A percentile compares a stretch with the other conserved stretches of the same genome.
Conservation (phyloP, 768 basidiomycete species). For the Lactifluus hygrophoroides region DNA sequence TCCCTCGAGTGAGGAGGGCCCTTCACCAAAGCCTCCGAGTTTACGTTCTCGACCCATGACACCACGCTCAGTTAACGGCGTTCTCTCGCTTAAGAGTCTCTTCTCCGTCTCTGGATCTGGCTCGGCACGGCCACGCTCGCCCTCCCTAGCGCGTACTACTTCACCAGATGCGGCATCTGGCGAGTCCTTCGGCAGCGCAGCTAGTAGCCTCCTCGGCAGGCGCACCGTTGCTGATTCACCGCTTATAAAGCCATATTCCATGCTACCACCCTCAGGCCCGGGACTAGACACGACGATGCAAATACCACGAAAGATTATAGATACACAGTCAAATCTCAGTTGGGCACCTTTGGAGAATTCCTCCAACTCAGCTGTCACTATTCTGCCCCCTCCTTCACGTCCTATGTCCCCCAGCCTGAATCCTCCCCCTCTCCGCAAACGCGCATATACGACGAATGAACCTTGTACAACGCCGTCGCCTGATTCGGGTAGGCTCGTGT, state of each 20-base stretch:
- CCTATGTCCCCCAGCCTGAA: constrained; percentile 25
- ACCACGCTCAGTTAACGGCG: constrained; percentile 28
- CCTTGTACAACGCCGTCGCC: constrained; percentile 3
- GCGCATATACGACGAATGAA: constrained; percentile 26
- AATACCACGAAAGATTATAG: constrained; percentile 19
- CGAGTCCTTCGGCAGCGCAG: constrained; percentile 50
- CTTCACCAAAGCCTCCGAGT: constrained; percentile 24
- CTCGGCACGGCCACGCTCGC: constrained; percentile 44
- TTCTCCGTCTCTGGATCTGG: constrained; percentile 37
- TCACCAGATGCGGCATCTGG: constrained; percentile 31
- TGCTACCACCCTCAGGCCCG: constrained; percentile 16
- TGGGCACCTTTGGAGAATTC: constrained; percentile 18
- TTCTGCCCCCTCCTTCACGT: constrained; percentile 19
- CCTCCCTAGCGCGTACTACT: constrained; percentile 34
- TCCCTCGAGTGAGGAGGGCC: background rate
- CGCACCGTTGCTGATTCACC: constrained; percentile 28
- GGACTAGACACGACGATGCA: constrained; percentile 2
- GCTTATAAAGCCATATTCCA: constrained; percentile 22
- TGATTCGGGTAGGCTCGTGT: constrained; percentile 18
- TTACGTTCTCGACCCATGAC: constrained; percentile 23
- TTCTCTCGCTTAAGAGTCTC: constrained; percentile 52
- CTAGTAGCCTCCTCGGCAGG: constrained; percentile 47
- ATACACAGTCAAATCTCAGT: constrained; percentile 19
- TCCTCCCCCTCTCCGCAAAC: constrained; percentile 26
- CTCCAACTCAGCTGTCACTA: constrained; percentile 21